Percentiles rank a stretch among this genome's conserved stretches.
Conservation (phyloP, 2,329 filamentous ascomycete species). For the Dactylellina sp. region DNA sequence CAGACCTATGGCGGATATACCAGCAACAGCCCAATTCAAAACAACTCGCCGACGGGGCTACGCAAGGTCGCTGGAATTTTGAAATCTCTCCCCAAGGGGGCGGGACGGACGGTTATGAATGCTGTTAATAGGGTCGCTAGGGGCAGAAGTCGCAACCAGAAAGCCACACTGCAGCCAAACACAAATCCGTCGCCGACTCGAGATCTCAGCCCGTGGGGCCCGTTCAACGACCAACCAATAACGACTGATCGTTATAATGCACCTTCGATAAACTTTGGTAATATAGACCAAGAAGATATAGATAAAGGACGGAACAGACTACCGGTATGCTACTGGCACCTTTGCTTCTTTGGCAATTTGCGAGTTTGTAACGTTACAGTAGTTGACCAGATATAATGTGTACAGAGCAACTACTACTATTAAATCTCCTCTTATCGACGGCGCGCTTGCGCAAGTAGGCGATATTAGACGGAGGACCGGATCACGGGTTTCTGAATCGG, state of each 20-base stretch:
- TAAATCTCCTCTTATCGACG: constrained; percentile 21
- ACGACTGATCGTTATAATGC: constrained; percentile 9
- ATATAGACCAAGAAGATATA: not conserved
- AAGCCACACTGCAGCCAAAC: constrained; percentile 3
- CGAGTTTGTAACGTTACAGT: not conserved
- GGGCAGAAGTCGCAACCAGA: constrained; percentile 15
- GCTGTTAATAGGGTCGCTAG: constrained; percentile 4
- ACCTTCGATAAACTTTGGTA: constrained; percentile 5
- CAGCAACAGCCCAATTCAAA: not conserved
- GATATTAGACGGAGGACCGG: constrained; percentile 28
- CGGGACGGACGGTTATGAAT: constrained; percentile 14
- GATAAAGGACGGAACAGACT: constrained; percentile 6
- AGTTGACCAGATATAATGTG: constrained; percentile 4
- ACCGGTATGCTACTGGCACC: constrained; percentile 2
- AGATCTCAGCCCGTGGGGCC: constrained; percentile 11
- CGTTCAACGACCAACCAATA: constrained; percentile 4
- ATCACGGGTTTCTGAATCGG: too few relatives aligned
- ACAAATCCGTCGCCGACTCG: not conserved
- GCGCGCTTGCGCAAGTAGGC: constrained; percentile 32
- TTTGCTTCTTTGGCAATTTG: not conserved
- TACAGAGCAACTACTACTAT: constrained; percentile 24
- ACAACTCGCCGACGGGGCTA: not conserved
- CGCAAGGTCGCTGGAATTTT: constrained; percentile 9
- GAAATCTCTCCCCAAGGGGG: constrained; percentile 10
- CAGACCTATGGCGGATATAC: constrained; percentile 10